Base-by-base conservation (phyloP, 257 asterid species). In the Solanum ossicruentum region DNA sequence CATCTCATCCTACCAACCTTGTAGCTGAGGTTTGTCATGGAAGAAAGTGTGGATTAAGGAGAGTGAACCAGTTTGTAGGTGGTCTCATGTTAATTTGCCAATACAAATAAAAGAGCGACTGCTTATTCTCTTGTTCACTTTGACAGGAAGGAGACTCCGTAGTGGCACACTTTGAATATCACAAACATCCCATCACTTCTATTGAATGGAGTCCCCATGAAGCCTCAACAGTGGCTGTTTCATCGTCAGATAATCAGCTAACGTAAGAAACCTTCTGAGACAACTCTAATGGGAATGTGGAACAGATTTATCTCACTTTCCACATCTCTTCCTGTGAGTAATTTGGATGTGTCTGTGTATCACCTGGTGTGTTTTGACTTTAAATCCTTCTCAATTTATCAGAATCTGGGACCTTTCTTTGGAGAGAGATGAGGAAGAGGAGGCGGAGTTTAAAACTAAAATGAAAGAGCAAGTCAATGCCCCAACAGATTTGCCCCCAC, bases 151-250 rank as follows among this genome's bases (percentile, higher is more conserved):
- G 92, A 87, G 97, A 93, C 16, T 73, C 98, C 9, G 92, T 92
- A 11, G 95, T 94, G 84, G 98, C 96, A 16, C 97, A 91, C 89
- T 95, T 93, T 41, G 94, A 93, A 12, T 94, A 95, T 86, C 99
- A 94, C 87, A 97, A 93, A 86, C 98, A 94, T 86, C 98, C 99
- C 66, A 95, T 96, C 83, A 95, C 99, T 89, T 97, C 99, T 72
- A 92, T 95, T 15, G 98, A 97, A 91, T 95, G 99, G 99, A 94
- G 98, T 83, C 98, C 98, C 0, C 97, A 95, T 43, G 99, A 97
- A 92, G 92, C 95, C 52, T 97, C 98, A 70, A 93, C 97, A 55
- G 87, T 97, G 93, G 97, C 99, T 7, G 97, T 92, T 69, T 88
- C 98, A 75, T 94, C 99, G 84, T 85, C 98, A 4, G 97, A 97